These are phyloP conservation scores for Suillus subalutaceus DNA, from an alignment of 768 basidiomycete genomes.

Conservation along the genomic window DNA sequence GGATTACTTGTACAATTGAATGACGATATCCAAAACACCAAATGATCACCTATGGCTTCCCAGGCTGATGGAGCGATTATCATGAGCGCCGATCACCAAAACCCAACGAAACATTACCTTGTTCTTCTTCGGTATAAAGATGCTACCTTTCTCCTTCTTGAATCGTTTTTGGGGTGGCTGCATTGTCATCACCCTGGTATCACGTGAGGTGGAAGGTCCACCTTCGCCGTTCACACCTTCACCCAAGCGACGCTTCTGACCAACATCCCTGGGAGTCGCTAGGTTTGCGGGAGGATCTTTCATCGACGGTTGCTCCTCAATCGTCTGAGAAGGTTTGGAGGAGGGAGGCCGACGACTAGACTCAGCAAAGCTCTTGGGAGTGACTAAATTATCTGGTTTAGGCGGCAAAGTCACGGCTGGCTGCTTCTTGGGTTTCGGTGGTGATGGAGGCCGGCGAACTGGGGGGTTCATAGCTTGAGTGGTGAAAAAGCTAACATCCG, in stretches of 20 bases:
- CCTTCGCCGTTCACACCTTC: slow-evolving; percentile 17
- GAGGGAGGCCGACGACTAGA: slow-evolving; percentile 24
- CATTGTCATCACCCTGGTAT: slow-evolving; percentile 29
- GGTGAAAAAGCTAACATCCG: slow-evolving; percentile 44
- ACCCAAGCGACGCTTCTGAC: slow-evolving; percentile 25
- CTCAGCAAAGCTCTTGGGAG: slow-evolving; percentile 39
- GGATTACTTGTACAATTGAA: slow-evolving; percentile 4
- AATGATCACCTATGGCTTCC: background rate
- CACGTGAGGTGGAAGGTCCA: slow-evolving; percentile 18
- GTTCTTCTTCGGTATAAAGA: slow-evolving; percentile 69
- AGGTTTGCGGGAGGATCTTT: slow-evolving; percentile 15
- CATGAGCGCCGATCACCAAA: background rate
- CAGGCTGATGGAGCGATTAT: background rate
- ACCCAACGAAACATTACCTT: slow-evolving; percentile 18
- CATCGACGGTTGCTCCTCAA: background rate
- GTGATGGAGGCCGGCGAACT: slow-evolving; percentile 22
- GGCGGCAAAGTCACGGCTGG: slow-evolving; percentile 15
- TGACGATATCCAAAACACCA: background rate
- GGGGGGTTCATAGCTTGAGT: slow-evolving; percentile 23
- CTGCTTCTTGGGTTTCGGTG: slow-evolving; percentile 24
- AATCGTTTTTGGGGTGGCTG: slow-evolving; percentile 33
- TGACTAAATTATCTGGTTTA: slow-evolving; percentile 39
- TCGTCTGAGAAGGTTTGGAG: slow-evolving; percentile 7
- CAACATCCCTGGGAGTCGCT: background rate
- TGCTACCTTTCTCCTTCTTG: slow-evolving; percentile 37